phyloP scores from a whole-genome alignment of 2,329 filamentous ascomycete genomes.

The Penicillium brevicompactum region DNA sequence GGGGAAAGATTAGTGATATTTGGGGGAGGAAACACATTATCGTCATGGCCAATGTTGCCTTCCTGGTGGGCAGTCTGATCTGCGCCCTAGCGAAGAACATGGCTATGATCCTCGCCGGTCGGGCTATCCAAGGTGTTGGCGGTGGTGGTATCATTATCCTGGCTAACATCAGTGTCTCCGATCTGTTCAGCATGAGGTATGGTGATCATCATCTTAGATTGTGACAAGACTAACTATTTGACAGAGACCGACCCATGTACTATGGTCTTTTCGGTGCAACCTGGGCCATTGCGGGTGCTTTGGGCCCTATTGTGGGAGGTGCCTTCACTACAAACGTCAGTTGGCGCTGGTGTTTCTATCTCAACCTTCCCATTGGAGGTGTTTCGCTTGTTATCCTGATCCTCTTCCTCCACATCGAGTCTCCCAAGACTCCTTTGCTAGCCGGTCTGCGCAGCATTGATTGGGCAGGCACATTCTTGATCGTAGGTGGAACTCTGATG shows the following conservation, averaged over 20 bases:
- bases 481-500: slow-evolving; percentile 81
- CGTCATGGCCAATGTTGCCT: slow-evolving; percentile 61
- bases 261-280: slow-evolving; percentile 64
- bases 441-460: slow-evolving; percentile 64
- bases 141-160: slow-evolving; percentile 66
- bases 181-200: slow-evolving; percentile 63
- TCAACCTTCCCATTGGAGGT: slow-evolving; percentile 65
- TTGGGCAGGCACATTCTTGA: slow-evolving; percentile 63
- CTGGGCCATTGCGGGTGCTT: slow-evolving; percentile 62
- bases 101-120: slow-evolving; percentile 63
- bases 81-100: slow-evolving; percentile 61
- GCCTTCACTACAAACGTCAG: slow-evolving; percentile 60
- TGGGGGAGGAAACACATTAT: slow-evolving; percentile 67
- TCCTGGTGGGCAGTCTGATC: slow-evolving; percentile 65
- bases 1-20: slow-evolving; percentile 68
- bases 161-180: slow-evolving; percentile 65
- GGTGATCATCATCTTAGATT: neutral
- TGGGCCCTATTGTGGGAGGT: slow-evolving; percentile 65
- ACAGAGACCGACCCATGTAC: slow-evolving; percentile 58
- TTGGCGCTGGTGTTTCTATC: slow-evolving; percentile 65
- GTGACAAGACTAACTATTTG: slow-evolving; percentile 9
- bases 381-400: slow-evolving; percentile 60
- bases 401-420: slow-evolving; percentile 63
- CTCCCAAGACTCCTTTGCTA: slow-evolving; percentile 60
- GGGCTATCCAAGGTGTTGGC: slow-evolving; percentile 65